Base-by-base conservation (phyloP, 2,329 filamentous ascomycete genomes). In the Trichophyton verrucosum region DNA sequence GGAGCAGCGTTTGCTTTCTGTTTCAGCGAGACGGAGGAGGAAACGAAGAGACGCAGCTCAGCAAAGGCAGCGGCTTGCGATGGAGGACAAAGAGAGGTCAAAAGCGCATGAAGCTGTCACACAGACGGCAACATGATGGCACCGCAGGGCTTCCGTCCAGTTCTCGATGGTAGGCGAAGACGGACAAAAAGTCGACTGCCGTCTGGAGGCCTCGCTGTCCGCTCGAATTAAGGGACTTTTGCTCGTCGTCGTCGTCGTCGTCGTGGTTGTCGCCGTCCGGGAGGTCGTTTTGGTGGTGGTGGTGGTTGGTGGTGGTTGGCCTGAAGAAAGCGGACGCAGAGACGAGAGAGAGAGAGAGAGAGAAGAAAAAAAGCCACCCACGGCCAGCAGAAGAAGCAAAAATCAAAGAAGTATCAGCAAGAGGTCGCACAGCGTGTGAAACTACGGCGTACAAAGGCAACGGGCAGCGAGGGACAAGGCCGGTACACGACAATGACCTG, bases 21-120 rank as follows among this genome's bases (percentile, higher is more conserved):
- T 61, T 60, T 58, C 33, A 38, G 46, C 58, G 63, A 64, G 65
- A 65, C 64, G 60, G 59, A 63, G 60, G 63, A 60, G 61, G 62
- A 63, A 63, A 53, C 49, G 49, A 24, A 24, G 22, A 60, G 64
- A 59, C 57, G 62, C 40, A 44, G 40, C n/a, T n/a, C 40, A 44
- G 40, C 40, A 44, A 17, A 44, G n/a, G 40, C 40, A 44, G 40
- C 11, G 40, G 40, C 15, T 63, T 61, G 65, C 63, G 61, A 61
- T 60, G 60, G 59, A 63, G 64, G 63, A 66, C 66, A 65, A 65
- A 68, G 65, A 65, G 65, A 66, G 66, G 61, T 64, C 53, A 61
- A 65, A 64, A 64, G 63, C 61, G 61, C 62, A 61, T 63, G 60
- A 61, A 65, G 61, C 60, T 60, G 65, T 65, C 63, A 65, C 64